A percentile compares a stretch with the other conserved stretches of the same genome.
phyloP scores from a whole-genome alignment of 805 yeast species.

The Pichia pseudocactophila region DNA sequence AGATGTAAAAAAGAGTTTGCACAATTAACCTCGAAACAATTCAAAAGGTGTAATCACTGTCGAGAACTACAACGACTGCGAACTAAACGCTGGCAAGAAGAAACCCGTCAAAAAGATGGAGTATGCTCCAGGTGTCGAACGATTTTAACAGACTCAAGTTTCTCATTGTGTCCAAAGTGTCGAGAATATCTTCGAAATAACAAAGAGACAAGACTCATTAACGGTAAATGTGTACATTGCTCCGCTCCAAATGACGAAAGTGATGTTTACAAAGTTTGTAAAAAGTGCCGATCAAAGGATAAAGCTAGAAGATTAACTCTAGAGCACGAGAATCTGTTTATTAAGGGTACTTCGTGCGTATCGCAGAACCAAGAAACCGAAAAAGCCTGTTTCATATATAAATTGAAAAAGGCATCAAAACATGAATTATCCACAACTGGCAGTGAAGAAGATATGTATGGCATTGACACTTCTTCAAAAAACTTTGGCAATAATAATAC shows the following conservation, averaged over 20 bases:
- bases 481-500: too few species aligned
- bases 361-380: constrained; percentile 32
- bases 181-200: constrained; percentile 44
- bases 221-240: constrained; percentile 63
- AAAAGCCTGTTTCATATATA: background rate
- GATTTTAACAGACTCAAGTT: constrained; percentile 38
- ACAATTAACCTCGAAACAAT: constrained; percentile 37
- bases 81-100: constrained; percentile 55
- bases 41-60: constrained; percentile 55
- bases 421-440: too few species aligned
- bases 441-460: too few species aligned
- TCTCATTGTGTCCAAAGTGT: constrained; percentile 53
- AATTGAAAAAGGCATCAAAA: background rate
- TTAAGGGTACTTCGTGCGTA: constrained; percentile 44
- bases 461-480: too few species aligned
- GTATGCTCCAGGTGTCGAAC: constrained; percentile 60
- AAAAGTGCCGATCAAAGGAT: constrained; percentile 54
- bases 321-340: constrained; percentile 47
- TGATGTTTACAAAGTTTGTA: constrained; percentile 52
- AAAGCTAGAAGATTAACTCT: constrained; percentile 46
- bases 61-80: constrained; percentile 55
- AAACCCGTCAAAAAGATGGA: constrained; percentile 50
- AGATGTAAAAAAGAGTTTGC: constrained; percentile 54
- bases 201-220: constrained; percentile 50
- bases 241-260: constrained; percentile 44